These are phyloP conservation scores for Claviceps maximensis DNA, from an alignment of 2,329 filamentous ascomycete species.

Conservation along the genomic window DNA sequence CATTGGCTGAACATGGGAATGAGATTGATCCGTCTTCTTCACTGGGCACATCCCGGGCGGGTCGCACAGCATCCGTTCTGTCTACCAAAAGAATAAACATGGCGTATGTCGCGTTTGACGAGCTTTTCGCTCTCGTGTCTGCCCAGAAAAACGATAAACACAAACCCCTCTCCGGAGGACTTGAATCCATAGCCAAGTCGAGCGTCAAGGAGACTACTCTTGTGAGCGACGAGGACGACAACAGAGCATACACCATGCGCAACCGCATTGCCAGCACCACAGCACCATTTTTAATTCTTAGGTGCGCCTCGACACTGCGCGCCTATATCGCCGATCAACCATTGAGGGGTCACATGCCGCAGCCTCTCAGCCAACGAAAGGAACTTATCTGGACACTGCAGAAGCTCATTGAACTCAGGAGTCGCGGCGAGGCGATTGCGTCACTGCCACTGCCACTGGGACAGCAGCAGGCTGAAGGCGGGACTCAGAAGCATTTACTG, in stretches of 20 bases:
- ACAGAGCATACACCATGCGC: conserved; percentile 22
- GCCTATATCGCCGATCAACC: conserved; percentile 86
- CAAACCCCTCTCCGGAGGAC: not conserved
- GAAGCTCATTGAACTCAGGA: conserved; percentile 52
- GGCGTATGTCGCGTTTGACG: conserved; percentile 67
- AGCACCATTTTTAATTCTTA: conserved; percentile 69
- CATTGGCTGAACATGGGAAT: conserved; percentile 32
- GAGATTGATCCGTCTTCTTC: conserved; percentile 43
- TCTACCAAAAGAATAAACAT: conserved; percentile 57
- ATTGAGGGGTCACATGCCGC: conserved; percentile 75
- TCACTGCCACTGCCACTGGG: conserved; percentile 15
- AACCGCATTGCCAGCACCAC: conserved; percentile 59
- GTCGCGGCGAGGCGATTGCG: conserved; percentile 58
- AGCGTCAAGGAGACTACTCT: not conserved
- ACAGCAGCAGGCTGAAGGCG: conserved; percentile 37
- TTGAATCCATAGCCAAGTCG: not conserved
- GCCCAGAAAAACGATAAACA: conserved; percentile 16
- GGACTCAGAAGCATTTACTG: conserved; percentile 60
- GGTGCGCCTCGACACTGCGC: conserved; percentile 68
- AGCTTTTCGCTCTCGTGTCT: conserved; percentile 58
- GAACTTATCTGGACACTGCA: conserved; percentile 64
- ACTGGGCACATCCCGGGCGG: conserved; percentile 53
- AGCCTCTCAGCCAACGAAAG: conserved; percentile 65
- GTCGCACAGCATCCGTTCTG: conserved; percentile 56
- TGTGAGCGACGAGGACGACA: conserved; percentile 6